Evolutionary conservation across 148 eudicot genomes (phyloP), one percentile per base, ranked within the genome.

Genomic region (Chenopodium formosanum): DNA sequence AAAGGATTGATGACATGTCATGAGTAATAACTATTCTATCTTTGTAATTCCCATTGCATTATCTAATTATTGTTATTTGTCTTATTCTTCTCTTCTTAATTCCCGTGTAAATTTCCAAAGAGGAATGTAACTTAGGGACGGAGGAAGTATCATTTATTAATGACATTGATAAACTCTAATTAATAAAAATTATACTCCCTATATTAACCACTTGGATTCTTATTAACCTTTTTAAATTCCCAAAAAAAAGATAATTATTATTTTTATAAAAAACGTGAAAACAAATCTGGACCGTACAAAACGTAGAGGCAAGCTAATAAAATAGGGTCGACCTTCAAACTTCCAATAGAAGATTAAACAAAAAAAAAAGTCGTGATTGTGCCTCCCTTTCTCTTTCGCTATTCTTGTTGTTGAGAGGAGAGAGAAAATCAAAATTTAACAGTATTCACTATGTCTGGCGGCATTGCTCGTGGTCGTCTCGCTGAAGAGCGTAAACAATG

Each of bases 401-500:
- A 16, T 27, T 23, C 31, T 32, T 23, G 4, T 13, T 58, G 23
- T 16, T 8, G 4, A 2, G 58, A 6, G 34, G 63, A 83, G 65
- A 80, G 84, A 78, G 78, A 76, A 44, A 69, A 56, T 4, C 0
- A 4, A 6, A 8, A 1, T 32, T 32, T 16, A 2, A 70, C 73
- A 32, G 50, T 37, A 73, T 58, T 22, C 78, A 32, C 17, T 34
- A 90, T 92, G 94, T 90, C 94, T 0, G 93, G 92, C 69, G 95
- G 95, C 37, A 90, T 89, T 65, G 97, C 97, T n/a, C 91, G 90
- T 60, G 93, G 94, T 53, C 95, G 97, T 76, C 92, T 93, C 8
- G 85, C 90, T 1, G 97, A 93, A 87, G 97, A 93, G 83, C 86
- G 97, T 13, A 93, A 92, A 82, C 80, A 91, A 82, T 93, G 97